Conservation (phyloP, 2,329 filamentous ascomycete species). For the Aspergillus sp. region DNA sequence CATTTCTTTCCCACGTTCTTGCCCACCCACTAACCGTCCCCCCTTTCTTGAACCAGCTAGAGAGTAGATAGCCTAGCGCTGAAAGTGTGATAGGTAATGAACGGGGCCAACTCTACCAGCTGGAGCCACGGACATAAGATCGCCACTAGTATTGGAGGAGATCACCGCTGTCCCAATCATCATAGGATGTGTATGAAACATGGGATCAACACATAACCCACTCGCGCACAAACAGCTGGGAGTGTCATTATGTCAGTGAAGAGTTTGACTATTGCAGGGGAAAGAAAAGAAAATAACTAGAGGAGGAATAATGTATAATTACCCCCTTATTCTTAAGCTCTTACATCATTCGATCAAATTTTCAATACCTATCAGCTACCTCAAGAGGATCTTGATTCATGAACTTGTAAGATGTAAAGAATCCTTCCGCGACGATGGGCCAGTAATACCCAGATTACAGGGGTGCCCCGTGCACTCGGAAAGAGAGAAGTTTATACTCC, state of each 20-base stretch:
- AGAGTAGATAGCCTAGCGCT: neutral
- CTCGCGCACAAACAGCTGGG: neutral
- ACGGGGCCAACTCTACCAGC: slow-evolving; percentile 6
- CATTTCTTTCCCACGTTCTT: neutral
- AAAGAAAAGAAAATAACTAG: too few species aligned
- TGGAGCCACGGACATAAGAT: slow-evolving; percentile 17
- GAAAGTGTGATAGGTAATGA: slow-evolving; percentile 11
- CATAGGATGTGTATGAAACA: slow-evolving; percentile 18
- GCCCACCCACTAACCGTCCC: neutral
- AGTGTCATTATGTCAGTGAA: neutral
- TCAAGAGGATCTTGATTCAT: neutral
- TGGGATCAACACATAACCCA: slow-evolving; percentile 9
- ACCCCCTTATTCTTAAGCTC: too few species aligned
- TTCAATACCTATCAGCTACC: neutral
- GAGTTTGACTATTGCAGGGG: neutral
- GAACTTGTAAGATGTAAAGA: neutral
- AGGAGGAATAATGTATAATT: too few species aligned
- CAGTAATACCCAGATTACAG: neutral
- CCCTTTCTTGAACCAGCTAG: neutral
- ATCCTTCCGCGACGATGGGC: neutral
- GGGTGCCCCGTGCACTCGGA: slow-evolving; percentile 2
- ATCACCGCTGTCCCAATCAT: slow-evolving; percentile 19
- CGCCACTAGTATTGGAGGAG: slow-evolving; percentile 20
- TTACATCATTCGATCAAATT: too few species aligned
- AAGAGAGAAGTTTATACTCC: neutral